A percentile compares a stretch with the other conserved stretches of the same genome.
Evolutionary conservation across 805 yeast genomes (phyloP).

Genomic region (Yamadazyma ubonensis): DNA sequence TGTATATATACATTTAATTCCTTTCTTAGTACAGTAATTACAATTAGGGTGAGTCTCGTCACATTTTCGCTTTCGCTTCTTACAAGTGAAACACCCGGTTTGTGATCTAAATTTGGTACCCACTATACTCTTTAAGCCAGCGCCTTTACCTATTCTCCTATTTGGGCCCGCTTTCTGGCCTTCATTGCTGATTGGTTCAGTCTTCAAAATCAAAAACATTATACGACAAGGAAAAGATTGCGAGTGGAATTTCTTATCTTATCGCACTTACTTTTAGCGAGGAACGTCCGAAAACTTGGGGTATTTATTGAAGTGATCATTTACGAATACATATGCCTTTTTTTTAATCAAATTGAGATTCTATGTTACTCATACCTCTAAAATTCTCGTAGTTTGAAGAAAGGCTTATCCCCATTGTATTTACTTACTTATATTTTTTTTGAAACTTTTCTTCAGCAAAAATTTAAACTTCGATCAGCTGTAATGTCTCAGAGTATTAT

Average conservation of each 20-base stretch:
- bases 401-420: too few relatives aligned
- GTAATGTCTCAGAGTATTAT: too few relatives aligned
- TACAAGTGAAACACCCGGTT: slow-evolving; percentile 20
- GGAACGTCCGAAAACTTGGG: neutral
- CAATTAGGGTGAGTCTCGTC: slow-evolving; percentile 25
- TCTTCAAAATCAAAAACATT: slow-evolving; percentile 15
- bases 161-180: slow-evolving; percentile 8
- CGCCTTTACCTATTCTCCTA: neutral
- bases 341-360: too few relatives aligned
- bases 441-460: too few relatives aligned
- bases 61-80: slow-evolving; percentile 21
- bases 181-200: slow-evolving; percentile 9
- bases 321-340: neutral
- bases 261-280: neutral
- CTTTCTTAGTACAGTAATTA: slow-evolving; percentile 17
- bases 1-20: slow-evolving; percentile 17
- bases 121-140: slow-evolving; percentile 5
- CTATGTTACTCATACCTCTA: too few relatives aligned
- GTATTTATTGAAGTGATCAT: neutral
- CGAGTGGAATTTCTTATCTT: neutral
- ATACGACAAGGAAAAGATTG: too few relatives aligned
- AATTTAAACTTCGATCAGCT: too few relatives aligned
- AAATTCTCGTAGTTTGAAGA: neutral
- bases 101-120: slow-evolving; percentile 15
- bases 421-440: too few relatives aligned